Conservation (phyloP, 768 basidiomycete species). For the Ramaria rubella region DNA sequence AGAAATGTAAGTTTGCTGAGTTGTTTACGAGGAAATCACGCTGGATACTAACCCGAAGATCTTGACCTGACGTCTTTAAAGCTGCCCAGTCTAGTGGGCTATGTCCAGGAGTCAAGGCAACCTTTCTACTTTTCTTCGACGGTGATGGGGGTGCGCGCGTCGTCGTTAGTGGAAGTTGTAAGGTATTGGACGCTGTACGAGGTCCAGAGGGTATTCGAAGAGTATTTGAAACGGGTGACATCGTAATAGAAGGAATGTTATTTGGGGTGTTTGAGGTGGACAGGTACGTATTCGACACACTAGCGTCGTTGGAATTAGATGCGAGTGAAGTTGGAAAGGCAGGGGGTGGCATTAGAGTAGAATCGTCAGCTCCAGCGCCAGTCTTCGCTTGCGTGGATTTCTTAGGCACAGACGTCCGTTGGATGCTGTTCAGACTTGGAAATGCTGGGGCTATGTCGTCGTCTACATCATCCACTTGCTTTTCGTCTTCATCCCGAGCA, state of each 20-base stretch:
- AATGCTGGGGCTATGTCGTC: constrained; percentile 68
- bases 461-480: constrained; percentile 33
- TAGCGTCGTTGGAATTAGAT: constrained; percentile 20
- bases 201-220: neutral
- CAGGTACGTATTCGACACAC: constrained; percentile 14
- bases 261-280: constrained; percentile 25
- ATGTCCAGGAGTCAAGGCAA: constrained; percentile 85
- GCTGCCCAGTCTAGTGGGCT: constrained; percentile 92
- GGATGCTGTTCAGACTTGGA: constrained; percentile 65
- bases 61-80: constrained; percentile 71
- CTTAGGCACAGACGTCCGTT: constrained; percentile 42
- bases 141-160: constrained; percentile 50
- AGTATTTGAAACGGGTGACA: neutral
- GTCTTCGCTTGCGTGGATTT: constrained; percentile 26
- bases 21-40: neutral
- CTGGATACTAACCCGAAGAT: constrained; percentile 56
- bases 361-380: constrained; percentile 47
- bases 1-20: constrained; percentile 9
- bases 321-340: constrained; percentile 34
- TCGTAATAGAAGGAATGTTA: constrained; percentile 15
- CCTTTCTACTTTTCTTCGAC: constrained; percentile 63
- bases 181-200: constrained; percentile 10
- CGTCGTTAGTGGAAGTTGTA: constrained; percentile 57
- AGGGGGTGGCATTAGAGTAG: constrained; percentile 43
- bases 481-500: constrained; percentile 25